A percentile compares a stretch with the other conserved stretches of the same genome.
Evolutionary conservation across 148 eudicot species (phyloP).

Genomic region (Nyssa sinensis): DNA sequence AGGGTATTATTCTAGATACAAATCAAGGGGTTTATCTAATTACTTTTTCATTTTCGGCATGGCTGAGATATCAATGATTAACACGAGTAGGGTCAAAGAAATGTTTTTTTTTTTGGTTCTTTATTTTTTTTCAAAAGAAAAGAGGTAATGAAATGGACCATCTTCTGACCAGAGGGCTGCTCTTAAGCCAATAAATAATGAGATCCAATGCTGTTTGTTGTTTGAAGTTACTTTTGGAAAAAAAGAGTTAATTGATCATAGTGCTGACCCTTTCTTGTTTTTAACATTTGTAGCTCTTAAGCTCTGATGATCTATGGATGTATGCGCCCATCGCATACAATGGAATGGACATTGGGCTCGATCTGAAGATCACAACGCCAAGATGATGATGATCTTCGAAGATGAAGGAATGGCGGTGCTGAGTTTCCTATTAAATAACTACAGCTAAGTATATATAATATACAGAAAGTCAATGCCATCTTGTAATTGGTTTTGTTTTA

Average conservation of each 20-base stretch:
- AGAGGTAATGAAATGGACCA: no score
- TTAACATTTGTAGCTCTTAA: slow-evolving; percentile 53
- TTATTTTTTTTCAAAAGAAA: no score
- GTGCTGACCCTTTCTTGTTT: neutral
- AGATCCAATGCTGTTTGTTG: neutral
- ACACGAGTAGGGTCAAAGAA: no score
- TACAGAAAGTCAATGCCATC: neutral
- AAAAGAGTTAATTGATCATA: neutral
- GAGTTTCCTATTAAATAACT: neutral
- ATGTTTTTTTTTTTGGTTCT: no score
- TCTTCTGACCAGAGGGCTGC: no score
- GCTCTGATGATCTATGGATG: slow-evolving; percentile 93
- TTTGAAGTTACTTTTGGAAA: neutral
- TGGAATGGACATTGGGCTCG: slow-evolving; percentile 71
- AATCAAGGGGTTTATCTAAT: no score
- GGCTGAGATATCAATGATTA: no score
- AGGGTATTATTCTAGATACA: no score
- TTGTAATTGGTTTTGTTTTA: neutral
- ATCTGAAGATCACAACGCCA: slow-evolving; percentile 28
- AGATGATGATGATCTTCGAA: slow-evolving; percentile 14
- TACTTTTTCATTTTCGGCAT: no score
- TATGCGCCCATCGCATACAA: slow-evolving; percentile 85
- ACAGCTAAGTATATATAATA: neutral
- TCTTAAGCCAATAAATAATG: no score
- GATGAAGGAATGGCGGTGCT: neutral